Evolutionary conservation across 768 basidiomycete genomes (phyloP), one percentile per base, ranked within the genome.

Genomic region (Leccinum pellstonianum): DNA sequence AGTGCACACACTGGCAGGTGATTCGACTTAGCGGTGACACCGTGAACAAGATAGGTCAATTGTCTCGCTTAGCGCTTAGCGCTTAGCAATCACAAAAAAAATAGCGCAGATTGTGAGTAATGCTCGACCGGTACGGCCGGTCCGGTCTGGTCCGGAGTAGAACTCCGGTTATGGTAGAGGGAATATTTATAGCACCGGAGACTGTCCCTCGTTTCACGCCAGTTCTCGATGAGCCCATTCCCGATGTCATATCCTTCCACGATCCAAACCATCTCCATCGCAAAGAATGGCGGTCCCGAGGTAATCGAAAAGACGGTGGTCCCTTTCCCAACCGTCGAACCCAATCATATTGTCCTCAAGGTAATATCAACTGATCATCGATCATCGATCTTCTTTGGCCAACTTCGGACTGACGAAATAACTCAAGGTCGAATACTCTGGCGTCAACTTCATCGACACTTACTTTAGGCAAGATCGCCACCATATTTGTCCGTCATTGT

Each of bases 371-470:
- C 37, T 38, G 37, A 38, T 38, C 35, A 37, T 17, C 15, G 41
- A 61, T 61, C 15, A 65, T 52, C 38, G 17, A 17, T 9, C 17
- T 0, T 14, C 6, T 38, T 38, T 8, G 17, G 15, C n/a, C n/a
- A 19, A 43, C 41, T 10, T 19, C 10, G 10, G 41, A 43, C 41
- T 43, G 10, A 43, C 41, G 4, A 19, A n/a, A 43, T 10, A 8
- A 43, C 41, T 43, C 41, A 68, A 88, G 89, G 79, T 87, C 29
- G 84, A 91, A 64, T 93, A 87, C 65, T 76, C 81, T 9, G 92
- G 91, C 9, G 82, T 96, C 67, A 97, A 98, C 77, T 97, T 90
- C 71, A 93, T 90, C 69, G 90, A 91, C 70, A 86, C 85, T 46
- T 96, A 97, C 73, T 85, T 82, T 69, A 80, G 94, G 84, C 87